Evolutionary conservation across 2,329 filamentous ascomycete species (phyloP), one percentile per base, ranked within the genome.

Genomic region (Alternaria conjuncta): DNA sequence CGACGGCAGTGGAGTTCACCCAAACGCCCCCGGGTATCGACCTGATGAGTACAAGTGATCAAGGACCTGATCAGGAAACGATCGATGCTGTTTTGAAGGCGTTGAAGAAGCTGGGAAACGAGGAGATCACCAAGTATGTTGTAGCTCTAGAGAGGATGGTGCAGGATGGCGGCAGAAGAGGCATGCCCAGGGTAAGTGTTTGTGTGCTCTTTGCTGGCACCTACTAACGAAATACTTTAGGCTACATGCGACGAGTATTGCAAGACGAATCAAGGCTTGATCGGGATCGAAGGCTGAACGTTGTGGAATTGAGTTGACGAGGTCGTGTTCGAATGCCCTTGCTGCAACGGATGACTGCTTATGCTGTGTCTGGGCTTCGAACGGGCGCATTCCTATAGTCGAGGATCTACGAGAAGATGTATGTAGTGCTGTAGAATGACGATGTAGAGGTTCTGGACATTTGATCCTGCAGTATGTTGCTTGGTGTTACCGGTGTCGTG

Each of bases 21-120:
- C 15, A 55, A 5, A 70, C 69, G 15, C 66, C 66, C 3, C 46
- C 64, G 4, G 68, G 66, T 4, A 64, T 72, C 43, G 68, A 70
- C 32, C 36, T 72, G 32, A 60, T 71, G 64, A 68, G 66, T n/a
- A 61, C 58, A 9, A 60, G 20, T 11, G 55, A 64, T 9, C 9
- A 36, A 11, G 66, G 68, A 1, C 41, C 61, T 18, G 70, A 69
- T 47, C 45, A 60, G 18, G 28, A 18, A 9, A 72, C 68, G 4
- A 43, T 55, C 7, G 13, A 53, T 23, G 65, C 60, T 18, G 15
- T 71, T 4, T 2, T 61, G 3, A 30, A 41, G 3, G 56, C 23
- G 1, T 32, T 71, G 7, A 66, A 62, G 30, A 36, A 32, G 10
- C n/a, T 69, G 32, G 43, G 21, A 3, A 64, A 56, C 13, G 44